Evolutionary conservation across 1,284 basidiomycete species (phyloP).

Genomic region (Irpex sp.): DNA sequence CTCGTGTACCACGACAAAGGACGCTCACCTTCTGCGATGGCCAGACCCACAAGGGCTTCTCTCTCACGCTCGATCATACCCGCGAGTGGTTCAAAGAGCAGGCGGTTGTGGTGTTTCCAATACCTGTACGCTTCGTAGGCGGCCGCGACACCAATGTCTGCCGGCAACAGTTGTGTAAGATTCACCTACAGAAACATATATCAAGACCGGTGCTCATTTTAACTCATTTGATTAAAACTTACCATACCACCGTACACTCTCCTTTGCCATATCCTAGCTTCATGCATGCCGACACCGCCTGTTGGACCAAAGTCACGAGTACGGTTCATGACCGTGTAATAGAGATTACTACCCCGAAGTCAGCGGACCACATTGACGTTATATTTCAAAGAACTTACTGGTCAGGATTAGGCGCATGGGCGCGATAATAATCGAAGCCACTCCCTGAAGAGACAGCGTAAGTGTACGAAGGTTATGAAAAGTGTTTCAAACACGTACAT

Average conservation of each 20-base stretch:
- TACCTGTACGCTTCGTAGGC: constrained; percentile 66
- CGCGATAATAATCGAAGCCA: constrained; percentile 58
- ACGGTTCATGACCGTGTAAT: constrained; percentile 52
- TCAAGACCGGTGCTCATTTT: neutral
- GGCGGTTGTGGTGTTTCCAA: constrained; percentile 50
- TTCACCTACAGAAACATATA: constrained; percentile 26
- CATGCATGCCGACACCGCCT: constrained; percentile 47
- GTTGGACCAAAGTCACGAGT: constrained; percentile 37
- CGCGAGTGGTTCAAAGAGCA: constrained; percentile 49
- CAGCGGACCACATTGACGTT: neutral
- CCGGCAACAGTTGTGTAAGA: constrained; percentile 36
- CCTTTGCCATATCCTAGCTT: constrained; percentile 56
- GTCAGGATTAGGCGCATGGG: constrained; percentile 52
- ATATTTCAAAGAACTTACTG: constrained; percentile 39
- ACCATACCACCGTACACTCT: constrained; percentile 57
- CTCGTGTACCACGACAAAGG: neutral
- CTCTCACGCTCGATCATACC: constrained; percentile 51
- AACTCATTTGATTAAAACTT: neutral
- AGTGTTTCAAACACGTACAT: constrained; percentile 34
- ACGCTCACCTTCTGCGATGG: constrained; percentile 55
- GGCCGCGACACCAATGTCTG: constrained; percentile 63
- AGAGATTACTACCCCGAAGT: constrained; percentile 40
- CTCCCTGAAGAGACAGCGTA: constrained; percentile 39
- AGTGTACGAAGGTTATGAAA: constrained; percentile 13
- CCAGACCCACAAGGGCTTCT: constrained; percentile 58